Percentiles rank a stretch among this genome's conserved stretches.
phyloP scores from a whole-genome alignment of 2,329 filamentous ascomycete species.

The Trichoderma asperellum region DNA sequence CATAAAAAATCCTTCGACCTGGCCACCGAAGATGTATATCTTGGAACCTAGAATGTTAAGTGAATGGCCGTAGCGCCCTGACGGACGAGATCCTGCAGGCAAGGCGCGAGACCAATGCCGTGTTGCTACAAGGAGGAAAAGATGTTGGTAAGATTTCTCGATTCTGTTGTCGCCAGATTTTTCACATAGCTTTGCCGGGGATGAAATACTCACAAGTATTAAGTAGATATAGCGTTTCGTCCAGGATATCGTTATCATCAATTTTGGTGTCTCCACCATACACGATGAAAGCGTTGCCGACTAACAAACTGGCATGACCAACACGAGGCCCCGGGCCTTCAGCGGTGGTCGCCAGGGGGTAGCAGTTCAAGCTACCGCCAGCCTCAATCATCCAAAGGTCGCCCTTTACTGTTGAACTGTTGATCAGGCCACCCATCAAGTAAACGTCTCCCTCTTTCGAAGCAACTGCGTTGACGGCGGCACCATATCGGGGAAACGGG shows the following conservation, averaged over 20 bases:
- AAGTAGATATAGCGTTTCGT: conserved; percentile 93
- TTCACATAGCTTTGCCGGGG: conserved; percentile 19
- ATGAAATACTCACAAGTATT: conserved; percentile 83
- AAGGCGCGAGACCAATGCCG: conserved; percentile 96
- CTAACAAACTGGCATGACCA: conserved; percentile 88
- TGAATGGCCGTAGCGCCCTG: conserved; percentile 93
- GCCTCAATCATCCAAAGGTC: conserved; percentile 98
- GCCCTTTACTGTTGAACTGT: conserved; percentile 92
- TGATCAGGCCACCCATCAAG: conserved; percentile 94
- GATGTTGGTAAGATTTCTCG: background rate
- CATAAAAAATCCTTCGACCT: conserved; percentile 97
- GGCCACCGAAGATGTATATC: conserved; percentile 95
- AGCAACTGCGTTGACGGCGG: conserved; percentile 87
- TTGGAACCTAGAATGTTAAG: conserved; percentile 96
- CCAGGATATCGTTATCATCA: conserved; percentile 85
- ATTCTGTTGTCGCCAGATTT: background rate
- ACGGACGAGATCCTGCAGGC: conserved; percentile 81
- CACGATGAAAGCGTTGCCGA: conserved; percentile 98
- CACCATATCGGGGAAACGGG: conserved; percentile 95
- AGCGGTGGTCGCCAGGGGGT: conserved; percentile 86
- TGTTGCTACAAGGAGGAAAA: conserved; percentile 65
- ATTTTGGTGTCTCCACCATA: conserved; percentile 98
- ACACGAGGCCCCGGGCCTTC: conserved; percentile 95
- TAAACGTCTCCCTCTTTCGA: conserved; percentile 98
- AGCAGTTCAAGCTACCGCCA: conserved; percentile 83